Base-by-base conservation (phyloP, 495 filamentous ascomycete genomes). In the Neurospora sublineolata region DNA sequence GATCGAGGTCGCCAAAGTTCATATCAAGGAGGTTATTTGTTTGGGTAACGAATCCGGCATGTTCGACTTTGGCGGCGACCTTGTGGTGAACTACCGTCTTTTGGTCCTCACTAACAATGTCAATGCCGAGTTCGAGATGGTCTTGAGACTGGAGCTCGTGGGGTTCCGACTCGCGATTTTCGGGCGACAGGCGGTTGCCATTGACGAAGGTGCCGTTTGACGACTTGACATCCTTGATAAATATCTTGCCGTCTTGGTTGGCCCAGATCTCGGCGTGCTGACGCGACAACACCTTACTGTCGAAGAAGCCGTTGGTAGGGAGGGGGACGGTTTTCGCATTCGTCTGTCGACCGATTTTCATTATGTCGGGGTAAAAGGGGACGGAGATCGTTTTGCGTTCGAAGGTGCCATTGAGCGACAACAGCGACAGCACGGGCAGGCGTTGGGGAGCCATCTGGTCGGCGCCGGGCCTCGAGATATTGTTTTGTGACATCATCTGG, bases 171-270 rank as follows among this genome's bases (percentile, higher is more conserved):
- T 99, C 95, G 73, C 92, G 87, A 76, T 97, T 97, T 76, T 99
- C 95, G 37, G 87, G 91, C 10, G 95, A 97, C 68, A 99, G 79
- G 33, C 95, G 88, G 20, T 89, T 86, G n/a, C 93, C 93, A 72
- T 97, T 99, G 69, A 99, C 94, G 80, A 99, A 99, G 1, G 95
- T 99, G 46, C 95, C 95, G 76, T 99, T 99, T 3, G 95, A 98
- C 4, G 95, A 98, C 79, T 97, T 98, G 74, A 99, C 91, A 82
- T 99, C 95, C 40, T 93, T 89, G 75, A 99, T 98, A 89, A 90
- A 98, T 69, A 99, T 89, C 77, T 95, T 97, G 16, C 95, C 94
- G 73, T 86, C 86, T 71, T 89, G 86, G 69, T 97, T 94, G 30
- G 94, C 94, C 93, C 93, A 99, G 20, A 98, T 88, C 74, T 99